Percentiles rank a stretch among this genome's conserved stretches.
phyloP scores from a whole-genome alignment of 768 basidiomycete genomes.

The Psilocybe cyanescens region DNA sequence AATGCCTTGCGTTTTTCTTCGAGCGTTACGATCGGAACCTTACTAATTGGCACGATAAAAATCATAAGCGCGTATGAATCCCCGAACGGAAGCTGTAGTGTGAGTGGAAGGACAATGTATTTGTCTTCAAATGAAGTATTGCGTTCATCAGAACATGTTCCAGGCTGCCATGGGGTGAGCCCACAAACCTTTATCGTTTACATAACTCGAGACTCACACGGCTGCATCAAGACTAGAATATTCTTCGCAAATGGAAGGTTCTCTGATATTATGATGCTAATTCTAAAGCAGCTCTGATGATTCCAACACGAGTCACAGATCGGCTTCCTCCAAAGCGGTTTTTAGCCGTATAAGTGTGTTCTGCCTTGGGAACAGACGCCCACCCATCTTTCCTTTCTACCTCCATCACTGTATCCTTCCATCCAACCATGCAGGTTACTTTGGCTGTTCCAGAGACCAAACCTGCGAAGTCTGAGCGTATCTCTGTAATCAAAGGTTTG shows the following conservation, averaged over 20 bases:
- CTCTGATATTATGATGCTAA: neutral
- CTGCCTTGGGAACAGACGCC: slow-evolving; percentile 24
- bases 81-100: too few species aligned
- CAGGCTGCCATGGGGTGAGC: neutral
- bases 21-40: neutral
- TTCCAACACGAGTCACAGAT: slow-evolving; percentile 21
- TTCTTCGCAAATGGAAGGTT: slow-evolving; percentile 10
- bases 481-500: slow-evolving; percentile 31
- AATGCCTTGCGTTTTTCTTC: too few species aligned
- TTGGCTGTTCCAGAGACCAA: neutral
- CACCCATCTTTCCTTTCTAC: slow-evolving; percentile 15
- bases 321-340: slow-evolving; percentile 18
- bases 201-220: neutral
- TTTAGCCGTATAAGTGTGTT: slow-evolving; percentile 16
- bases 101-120: too few species aligned
- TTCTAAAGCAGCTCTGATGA: neutral
- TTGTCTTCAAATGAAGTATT: neutral
- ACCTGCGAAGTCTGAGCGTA: neutral
- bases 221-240: neutral
- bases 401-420: slow-evolving; percentile 5
- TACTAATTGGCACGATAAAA: too few species aligned
- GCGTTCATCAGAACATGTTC: neutral
- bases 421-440: slow-evolving; percentile 6
- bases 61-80: neutral
- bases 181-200: neutral